These are phyloP conservation scores for Escovopsis sp. DNA, from an alignment of 2,329 filamentous ascomycete genomes.

Conservation along the genomic window DNA sequence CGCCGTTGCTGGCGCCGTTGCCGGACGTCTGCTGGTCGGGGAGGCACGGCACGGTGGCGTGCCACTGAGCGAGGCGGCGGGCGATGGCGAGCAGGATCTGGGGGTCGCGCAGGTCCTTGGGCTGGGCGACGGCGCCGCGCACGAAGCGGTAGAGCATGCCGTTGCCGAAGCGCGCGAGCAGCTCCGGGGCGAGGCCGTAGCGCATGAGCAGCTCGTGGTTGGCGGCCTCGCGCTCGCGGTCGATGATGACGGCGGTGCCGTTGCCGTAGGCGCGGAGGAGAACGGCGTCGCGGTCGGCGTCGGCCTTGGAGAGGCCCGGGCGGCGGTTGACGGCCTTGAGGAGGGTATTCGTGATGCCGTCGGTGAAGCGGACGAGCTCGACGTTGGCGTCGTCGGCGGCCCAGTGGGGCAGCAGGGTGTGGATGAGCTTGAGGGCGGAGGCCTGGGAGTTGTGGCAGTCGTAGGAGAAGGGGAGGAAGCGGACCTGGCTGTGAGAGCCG, in stretches of 20 bases:
- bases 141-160: constrained; percentile 92
- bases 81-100: constrained; percentile 73
- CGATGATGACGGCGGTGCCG: constrained; percentile 88
- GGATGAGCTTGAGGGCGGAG: constrained; percentile 66
- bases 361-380: constrained; percentile 82
- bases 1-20: constrained; percentile 22
- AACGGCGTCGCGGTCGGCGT: constrained; percentile 71
- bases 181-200: constrained; percentile 65
- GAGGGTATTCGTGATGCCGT: constrained; percentile 94
- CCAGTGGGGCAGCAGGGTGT: constrained; percentile 75
- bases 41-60: constrained; percentile 54
- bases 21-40: constrained; percentile 16
- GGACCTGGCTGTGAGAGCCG: constrained; percentile 29
- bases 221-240: constrained; percentile 69
- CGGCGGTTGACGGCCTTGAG: constrained; percentile 60
- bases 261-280: constrained; percentile 87
- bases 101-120: constrained; percentile 62
- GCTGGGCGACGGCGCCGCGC: constrained; percentile 61
- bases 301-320: constrained; percentile 48
- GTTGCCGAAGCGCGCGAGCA: constrained; percentile 88
- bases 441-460: constrained; percentile 59
- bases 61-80: constrained; percentile 78
- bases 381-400: constrained; percentile 54
- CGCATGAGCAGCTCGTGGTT: constrained; percentile 79
- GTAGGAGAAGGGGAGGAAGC: constrained; percentile 62